A percentile compares a stretch with the other conserved stretches of the same genome.
phyloP scores from a whole-genome alignment of 192 early-diverging fungal genomes.

The Linnemannia schmuckeri region DNA sequence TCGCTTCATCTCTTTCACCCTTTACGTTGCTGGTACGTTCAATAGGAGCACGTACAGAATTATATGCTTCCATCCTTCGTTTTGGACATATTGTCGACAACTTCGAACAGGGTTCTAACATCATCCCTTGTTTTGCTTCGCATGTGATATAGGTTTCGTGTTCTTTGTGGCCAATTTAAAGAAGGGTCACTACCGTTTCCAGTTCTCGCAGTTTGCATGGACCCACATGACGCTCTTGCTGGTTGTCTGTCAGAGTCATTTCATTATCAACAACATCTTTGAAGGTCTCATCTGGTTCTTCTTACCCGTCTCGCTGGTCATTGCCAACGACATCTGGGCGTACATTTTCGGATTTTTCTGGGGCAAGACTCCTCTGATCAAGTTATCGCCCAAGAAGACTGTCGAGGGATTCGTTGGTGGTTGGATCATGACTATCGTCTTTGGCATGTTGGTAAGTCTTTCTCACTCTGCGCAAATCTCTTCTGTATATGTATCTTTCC shows the following conservation, averaged over 20 bases:
- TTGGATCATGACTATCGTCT: conserved; percentile 86
- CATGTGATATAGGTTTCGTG: conserved; percentile 73
- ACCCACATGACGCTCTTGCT: conserved; percentile 96
- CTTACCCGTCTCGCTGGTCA: conserved; percentile 88
- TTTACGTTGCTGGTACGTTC: conserved; percentile 84
- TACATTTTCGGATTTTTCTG: conserved; percentile 98
- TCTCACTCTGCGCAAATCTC: not conserved
- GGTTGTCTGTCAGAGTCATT: conserved; percentile 94
- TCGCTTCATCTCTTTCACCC: conserved; percentile 91
- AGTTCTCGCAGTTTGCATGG: conserved; percentile 97
- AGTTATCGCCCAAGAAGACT: conserved; percentile 98
- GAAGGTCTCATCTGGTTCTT: conserved; percentile 99
- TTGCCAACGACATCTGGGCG: conserved; percentile 96
- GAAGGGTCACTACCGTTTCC: conserved; percentile 94
- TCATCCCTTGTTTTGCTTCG: not conserved
- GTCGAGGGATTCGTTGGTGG: conserved; percentile 97
- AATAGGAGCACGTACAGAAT: not conserved
- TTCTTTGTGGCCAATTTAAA: conserved; percentile 94
- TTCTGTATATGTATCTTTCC: not conserved
- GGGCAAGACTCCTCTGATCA: conserved; percentile 91
- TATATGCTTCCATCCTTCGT: not conserved
- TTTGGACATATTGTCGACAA: not conserved
- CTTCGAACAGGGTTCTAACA: not conserved
- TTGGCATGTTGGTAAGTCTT: conserved; percentile 79
- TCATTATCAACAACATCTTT: conserved; percentile 98